Evolutionary conservation across 495 filamentous ascomycete genomes (phyloP).

Genomic region (Penicillium silybi): DNA sequence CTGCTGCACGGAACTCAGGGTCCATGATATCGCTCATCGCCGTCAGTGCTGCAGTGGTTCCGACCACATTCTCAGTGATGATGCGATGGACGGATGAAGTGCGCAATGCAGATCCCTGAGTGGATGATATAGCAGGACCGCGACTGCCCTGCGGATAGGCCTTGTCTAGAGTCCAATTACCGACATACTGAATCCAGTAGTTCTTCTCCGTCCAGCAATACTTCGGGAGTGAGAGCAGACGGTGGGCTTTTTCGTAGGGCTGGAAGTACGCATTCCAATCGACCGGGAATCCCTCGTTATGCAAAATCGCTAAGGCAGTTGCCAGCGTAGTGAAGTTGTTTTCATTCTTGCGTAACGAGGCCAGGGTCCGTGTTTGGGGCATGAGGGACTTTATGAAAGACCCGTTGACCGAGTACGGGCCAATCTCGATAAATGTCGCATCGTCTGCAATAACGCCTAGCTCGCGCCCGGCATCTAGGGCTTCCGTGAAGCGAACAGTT

Average conservation of each 20-base stretch:
- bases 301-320: slow-evolving; percentile 41
- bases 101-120: background rate
- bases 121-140: background rate
- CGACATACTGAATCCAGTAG: slow-evolving; percentile 42
- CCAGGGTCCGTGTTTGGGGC: slow-evolving; percentile 32
- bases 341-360: slow-evolving; percentile 35
- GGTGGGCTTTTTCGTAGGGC: slow-evolving; percentile 48
- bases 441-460: slow-evolving; percentile 16
- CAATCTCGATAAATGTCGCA: slow-evolving; percentile 38
- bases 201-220: slow-evolving; percentile 49
- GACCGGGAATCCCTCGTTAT: slow-evolving; percentile 54
- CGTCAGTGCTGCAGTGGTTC: slow-evolving; percentile 11
- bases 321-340: slow-evolving; percentile 52
- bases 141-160: slow-evolving; percentile 2
- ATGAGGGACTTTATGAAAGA: slow-evolving; percentile 20
- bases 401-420: slow-evolving; percentile 35
- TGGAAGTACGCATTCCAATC: slow-evolving; percentile 66
- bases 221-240: slow-evolving; percentile 58
- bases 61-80: slow-evolving; percentile 19
- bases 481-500: slow-evolving; percentile 27
- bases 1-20: slow-evolving; percentile 26
- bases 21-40: slow-evolving; percentile 32
- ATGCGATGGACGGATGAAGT: slow-evolving; percentile 23
- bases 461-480: slow-evolving; percentile 18
- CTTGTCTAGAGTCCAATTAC: slow-evolving; percentile 3